phyloP scores from a whole-genome alignment of 164 flowering plant species.

The Malania oleifera region DNA sequence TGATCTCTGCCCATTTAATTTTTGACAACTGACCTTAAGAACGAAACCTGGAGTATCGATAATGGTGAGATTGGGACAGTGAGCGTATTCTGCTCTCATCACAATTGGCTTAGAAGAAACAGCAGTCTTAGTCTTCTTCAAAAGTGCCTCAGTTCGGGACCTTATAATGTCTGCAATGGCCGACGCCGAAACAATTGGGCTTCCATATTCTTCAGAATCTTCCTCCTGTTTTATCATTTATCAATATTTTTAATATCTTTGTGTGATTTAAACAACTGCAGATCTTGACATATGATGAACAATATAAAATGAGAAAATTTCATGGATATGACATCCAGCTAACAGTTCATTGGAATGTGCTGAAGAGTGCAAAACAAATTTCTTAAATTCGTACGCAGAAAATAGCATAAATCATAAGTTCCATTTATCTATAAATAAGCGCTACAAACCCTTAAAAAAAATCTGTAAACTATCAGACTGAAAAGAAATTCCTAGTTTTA shows the following conservation, averaged over 20 bases:
- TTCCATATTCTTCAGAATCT: slow-evolving; percentile 96
- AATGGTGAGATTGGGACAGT: slow-evolving; percentile 95
- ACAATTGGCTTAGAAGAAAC: slow-evolving; percentile 96
- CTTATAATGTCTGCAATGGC: slow-evolving; percentile 85
- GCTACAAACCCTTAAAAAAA: too few relatives aligned
- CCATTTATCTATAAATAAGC: too few relatives aligned
- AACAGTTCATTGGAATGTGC: too few relatives aligned
- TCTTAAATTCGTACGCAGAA: too few relatives aligned
- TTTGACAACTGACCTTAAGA: slow-evolving; percentile 58
- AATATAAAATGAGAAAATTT: too few relatives aligned
- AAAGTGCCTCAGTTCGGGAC: slow-evolving; percentile 67
- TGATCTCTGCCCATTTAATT: background rate
- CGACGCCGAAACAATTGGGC: slow-evolving; percentile 57
- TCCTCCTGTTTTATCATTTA: slow-evolving; percentile 57
- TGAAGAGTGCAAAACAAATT: too few relatives aligned
- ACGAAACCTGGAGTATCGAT: slow-evolving; percentile 98
- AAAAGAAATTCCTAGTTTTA: too few relatives aligned
- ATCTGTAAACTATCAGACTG: too few relatives aligned
- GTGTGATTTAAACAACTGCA: background rate
- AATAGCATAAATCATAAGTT: too few relatives aligned
- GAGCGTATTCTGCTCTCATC: slow-evolving; percentile 97
- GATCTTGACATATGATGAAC: too few relatives aligned
- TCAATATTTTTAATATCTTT: slow-evolving; percentile 10
- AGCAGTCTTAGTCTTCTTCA: slow-evolving; percentile 64
- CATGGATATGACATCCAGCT: too few relatives aligned